These are phyloP conservation scores for Xerocomus amazonicus DNA, from an alignment of 1,284 basidiomycete genomes.

Conservation along the genomic window DNA sequence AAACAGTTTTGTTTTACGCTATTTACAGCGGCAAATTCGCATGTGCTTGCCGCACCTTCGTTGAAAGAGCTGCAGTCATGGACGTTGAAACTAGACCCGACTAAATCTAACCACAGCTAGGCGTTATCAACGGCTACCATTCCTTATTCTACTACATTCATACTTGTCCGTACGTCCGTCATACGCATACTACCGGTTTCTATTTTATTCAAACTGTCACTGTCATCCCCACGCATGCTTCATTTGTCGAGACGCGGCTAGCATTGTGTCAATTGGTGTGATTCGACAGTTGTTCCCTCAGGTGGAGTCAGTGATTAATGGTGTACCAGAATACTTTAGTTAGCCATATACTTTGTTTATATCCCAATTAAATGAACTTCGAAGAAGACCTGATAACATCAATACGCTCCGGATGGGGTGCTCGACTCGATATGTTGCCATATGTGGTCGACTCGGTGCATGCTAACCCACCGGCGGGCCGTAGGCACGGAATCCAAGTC, in stretches of 20 bases:
- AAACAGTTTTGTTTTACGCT: conserved; percentile 83
- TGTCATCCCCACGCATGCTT: no score
- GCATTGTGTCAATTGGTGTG: no score
- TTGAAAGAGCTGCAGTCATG: conserved; percentile 80
- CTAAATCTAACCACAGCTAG: conserved; percentile 49
- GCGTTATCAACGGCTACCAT: background rate
- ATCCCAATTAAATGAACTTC: conserved; percentile 7
- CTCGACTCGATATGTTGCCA: conserved; percentile 15
- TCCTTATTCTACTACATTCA: conserved; percentile 23
- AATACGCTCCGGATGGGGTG: conserved; percentile 5
- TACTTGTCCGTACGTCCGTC: conserved; percentile 27
- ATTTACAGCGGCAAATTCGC: conserved; percentile 87
- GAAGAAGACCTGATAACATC: conserved; percentile 12
- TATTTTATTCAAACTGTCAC: no score
- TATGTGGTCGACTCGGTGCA: conserved; percentile 1
- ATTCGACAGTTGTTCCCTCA: no score
- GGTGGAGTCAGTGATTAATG: no score
- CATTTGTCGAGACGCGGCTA: no score
- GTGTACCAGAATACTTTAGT: background rate
- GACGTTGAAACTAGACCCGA: conserved; percentile 79
- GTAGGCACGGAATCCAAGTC: background rate
- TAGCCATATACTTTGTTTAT: background rate
- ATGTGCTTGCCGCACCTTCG: conserved; percentile 78
- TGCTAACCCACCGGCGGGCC: no score
- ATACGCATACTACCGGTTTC: conserved; percentile 10